Evolutionary conservation across 2,329 filamentous ascomycete genomes (phyloP).

Genomic region (Penicillium brasilianum): DNA sequence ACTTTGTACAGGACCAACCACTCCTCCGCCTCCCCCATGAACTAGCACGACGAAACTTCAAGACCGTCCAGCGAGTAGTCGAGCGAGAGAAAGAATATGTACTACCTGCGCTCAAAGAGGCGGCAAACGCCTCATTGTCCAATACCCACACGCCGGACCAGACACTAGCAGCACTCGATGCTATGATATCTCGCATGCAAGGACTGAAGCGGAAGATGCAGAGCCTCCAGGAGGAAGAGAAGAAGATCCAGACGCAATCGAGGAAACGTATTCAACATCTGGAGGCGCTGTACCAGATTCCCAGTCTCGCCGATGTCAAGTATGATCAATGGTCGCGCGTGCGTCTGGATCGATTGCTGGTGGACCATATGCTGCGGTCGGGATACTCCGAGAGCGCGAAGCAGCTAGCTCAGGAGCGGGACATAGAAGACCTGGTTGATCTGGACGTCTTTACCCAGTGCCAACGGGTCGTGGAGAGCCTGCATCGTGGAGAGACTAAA

Average conservation of each 20-base stretch:
- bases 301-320: conserved; percentile 84
- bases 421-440: conserved; percentile 82
- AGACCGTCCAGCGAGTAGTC: conserved; percentile 63
- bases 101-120: conserved; percentile 55
- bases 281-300: conserved; percentile 77
- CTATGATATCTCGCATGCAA: conserved; percentile 83
- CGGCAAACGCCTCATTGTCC: conserved; percentile 67
- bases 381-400: conserved; percentile 80
- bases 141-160: conserved; percentile 68
- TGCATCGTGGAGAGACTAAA: conserved; percentile 71
- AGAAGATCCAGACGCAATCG: conserved; percentile 73
- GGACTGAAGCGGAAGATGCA: conserved; percentile 87
- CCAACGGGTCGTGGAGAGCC: conserved; percentile 74
- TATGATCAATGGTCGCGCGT: conserved; percentile 89
- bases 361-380: conserved; percentile 88
- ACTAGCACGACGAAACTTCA: conserved; percentile 92
- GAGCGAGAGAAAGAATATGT: conserved; percentile 56
- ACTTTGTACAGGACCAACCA: conserved; percentile 75
- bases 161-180: conserved; percentile 79
- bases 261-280: conserved; percentile 80
- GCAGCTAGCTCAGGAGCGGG: conserved; percentile 74
- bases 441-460: conserved; percentile 85
- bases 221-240: conserved; percentile 77
- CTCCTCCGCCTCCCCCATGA: conserved; percentile 92
- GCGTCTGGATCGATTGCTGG: conserved; percentile 79